A percentile compares a stretch with the other conserved stretches of the same genome.
Evolutionary conservation across 176 grass and related monocot genomes (phyloP).

Genomic region (Hyparrhenia diplandra): DNA sequence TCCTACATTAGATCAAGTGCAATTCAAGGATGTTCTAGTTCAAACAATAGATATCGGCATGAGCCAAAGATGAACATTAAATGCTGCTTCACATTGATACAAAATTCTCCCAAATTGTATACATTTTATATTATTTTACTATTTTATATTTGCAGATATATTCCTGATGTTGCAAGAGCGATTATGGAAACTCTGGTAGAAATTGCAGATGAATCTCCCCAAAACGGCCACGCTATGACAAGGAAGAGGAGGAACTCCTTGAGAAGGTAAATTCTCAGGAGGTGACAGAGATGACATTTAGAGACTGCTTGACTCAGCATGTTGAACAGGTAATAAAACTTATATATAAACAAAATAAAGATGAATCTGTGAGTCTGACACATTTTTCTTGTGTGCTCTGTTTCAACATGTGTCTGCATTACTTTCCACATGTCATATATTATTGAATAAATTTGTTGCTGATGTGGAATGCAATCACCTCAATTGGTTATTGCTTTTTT

Average conservation of each 20-base stretch:
- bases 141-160: conserved; percentile 57
- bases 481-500: background rate
- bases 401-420: background rate
- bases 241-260: conserved; percentile 88
- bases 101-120: background rate
- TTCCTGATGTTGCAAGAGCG: conserved; percentile 94
- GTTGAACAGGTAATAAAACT: conserved; percentile 80
- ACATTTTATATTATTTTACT: background rate
- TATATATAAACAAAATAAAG: background rate
- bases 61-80: background rate
- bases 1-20: background rate
- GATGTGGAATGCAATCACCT: background rate
- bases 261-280: conserved; percentile 73
- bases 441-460: background rate
- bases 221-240: conserved; percentile 53
- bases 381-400: background rate
- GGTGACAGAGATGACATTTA: conserved; percentile 74
- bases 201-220: conserved; percentile 57
- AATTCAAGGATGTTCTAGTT: background rate
- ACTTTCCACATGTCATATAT: background rate
- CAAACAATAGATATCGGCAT: background rate
- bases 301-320: conserved; percentile 75
- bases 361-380: background rate
- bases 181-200: conserved; percentile 85
- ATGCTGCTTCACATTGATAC: background rate